Conservation (phyloP, 495 filamentous ascomycete species). For the Penicillium canariense region DNA sequence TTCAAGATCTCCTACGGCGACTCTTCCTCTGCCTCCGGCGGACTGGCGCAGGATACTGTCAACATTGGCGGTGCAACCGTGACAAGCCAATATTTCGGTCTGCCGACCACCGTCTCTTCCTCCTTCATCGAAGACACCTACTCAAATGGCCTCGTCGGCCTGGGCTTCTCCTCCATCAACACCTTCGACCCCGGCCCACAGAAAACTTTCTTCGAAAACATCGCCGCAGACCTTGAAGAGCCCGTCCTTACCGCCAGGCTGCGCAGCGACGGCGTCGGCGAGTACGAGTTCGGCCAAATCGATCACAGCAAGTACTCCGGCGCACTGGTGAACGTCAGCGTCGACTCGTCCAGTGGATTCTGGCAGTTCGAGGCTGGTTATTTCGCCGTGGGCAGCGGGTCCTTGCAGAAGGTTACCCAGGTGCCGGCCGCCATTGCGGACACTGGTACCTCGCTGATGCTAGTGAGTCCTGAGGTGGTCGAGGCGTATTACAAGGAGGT, state of each 20-base stretch:
- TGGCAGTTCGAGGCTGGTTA: slow-evolving; percentile 66
- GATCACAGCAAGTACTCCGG: slow-evolving; percentile 66
- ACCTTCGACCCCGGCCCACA: slow-evolving; percentile 63
- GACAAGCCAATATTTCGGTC: slow-evolving; percentile 64
- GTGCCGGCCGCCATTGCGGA: slow-evolving; percentile 59
- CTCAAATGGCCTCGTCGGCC: slow-evolving; percentile 73
- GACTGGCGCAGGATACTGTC: slow-evolving; percentile 70
- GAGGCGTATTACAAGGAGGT: slow-evolving; percentile 63
- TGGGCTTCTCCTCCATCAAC: slow-evolving; percentile 75
- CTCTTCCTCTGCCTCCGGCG: slow-evolving; percentile 61
- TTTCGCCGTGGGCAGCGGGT: slow-evolving; percentile 54
- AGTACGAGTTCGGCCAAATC: slow-evolving; percentile 76
- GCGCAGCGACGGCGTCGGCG: slow-evolving; percentile 55
- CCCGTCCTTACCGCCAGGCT: slow-evolving; percentile 75
- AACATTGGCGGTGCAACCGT: slow-evolving; percentile 71
- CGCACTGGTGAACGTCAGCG: slow-evolving; percentile 57
- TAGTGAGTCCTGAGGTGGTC: slow-evolving; percentile 62
- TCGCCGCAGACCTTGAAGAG: slow-evolving; percentile 57
- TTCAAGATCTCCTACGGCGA: slow-evolving; percentile 79
- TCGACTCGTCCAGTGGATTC: slow-evolving; percentile 65
- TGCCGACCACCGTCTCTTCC: slow-evolving; percentile 61
- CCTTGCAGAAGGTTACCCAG: slow-evolving; percentile 26
- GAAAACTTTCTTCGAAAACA: slow-evolving; percentile 82
- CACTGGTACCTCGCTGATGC: slow-evolving; percentile 70
- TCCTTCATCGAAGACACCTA: slow-evolving; percentile 60